A percentile compares a stretch with the other conserved stretches of the same genome.
Conservation (phyloP, 2,329 filamentous ascomycete species). For the Aspergillus sclerotialis region DNA sequence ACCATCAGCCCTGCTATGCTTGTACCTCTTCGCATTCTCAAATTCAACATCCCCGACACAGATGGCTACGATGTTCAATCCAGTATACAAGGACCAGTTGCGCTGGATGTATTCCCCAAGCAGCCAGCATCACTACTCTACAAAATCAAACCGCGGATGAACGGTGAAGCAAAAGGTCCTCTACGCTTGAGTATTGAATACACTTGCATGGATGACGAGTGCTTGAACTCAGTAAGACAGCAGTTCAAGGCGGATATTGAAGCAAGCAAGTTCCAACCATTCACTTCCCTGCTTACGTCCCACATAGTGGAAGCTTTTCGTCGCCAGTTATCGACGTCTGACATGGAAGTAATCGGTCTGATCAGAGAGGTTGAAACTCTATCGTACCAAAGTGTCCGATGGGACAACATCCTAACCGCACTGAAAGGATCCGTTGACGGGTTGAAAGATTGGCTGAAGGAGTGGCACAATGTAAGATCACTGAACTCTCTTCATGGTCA, state of each 20-base stretch:
- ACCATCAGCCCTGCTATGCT: slow-evolving; percentile 75
- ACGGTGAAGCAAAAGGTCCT: slow-evolving; percentile 20
- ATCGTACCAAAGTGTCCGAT: slow-evolving; percentile 46
- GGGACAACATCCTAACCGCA: slow-evolving; percentile 46
- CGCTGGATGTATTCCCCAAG: slow-evolving; percentile 64
- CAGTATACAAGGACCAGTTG: slow-evolving; percentile 35
- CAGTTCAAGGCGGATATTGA: slow-evolving; percentile 43
- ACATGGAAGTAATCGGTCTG: slow-evolving; percentile 50
- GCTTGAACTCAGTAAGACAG: slow-evolving; percentile 44
- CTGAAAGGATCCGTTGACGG: slow-evolving; percentile 40
- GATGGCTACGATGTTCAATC: slow-evolving; percentile 54
- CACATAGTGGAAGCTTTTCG: slow-evolving; percentile 43
- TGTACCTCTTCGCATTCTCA: slow-evolving; percentile 67
- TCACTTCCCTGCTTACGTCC: slow-evolving; percentile 46
- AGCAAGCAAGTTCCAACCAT: slow-evolving; percentile 39
- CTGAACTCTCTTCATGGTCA: not conserved
- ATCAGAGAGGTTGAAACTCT: slow-evolving; percentile 47
- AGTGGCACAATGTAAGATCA: slow-evolving; percentile 50
- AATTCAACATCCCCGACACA: slow-evolving; percentile 63
- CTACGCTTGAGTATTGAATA: slow-evolving; percentile 64
- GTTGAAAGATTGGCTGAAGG: slow-evolving; percentile 45
- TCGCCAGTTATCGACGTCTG: slow-evolving; percentile 38
- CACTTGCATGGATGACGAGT: slow-evolving; percentile 67
- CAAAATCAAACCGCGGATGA: slow-evolving; percentile 50
- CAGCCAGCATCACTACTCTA: slow-evolving; percentile 78